Conservation (phyloP, 805 yeast genomes). For the Candida maltosa region DNA sequence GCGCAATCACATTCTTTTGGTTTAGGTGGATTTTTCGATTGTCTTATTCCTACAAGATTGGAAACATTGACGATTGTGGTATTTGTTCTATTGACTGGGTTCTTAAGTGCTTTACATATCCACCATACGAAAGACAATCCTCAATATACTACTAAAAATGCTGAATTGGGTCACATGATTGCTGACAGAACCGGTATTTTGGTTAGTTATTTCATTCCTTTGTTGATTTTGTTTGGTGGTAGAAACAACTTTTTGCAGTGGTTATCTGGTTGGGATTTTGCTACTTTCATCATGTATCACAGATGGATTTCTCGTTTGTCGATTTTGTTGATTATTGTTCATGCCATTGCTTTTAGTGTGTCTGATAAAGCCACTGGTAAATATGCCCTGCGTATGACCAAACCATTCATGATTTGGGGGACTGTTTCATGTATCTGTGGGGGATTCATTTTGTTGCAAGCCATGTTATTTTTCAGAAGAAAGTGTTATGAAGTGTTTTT, state of each 20-base stretch:
- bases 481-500: slow-evolving; percentile 51
- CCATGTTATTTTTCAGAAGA: slow-evolving; percentile 53
- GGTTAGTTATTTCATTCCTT: slow-evolving; percentile 53
- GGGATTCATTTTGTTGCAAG: slow-evolving; percentile 48
- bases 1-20: slow-evolving; percentile 9
- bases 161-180: slow-evolving; percentile 38
- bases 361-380: slow-evolving; percentile 10
- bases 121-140: slow-evolving; percentile 22
- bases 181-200: slow-evolving; percentile 57
- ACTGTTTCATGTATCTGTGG: slow-evolving; percentile 27
- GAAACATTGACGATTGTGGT: slow-evolving; percentile 42
- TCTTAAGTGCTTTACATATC: slow-evolving; percentile 23
- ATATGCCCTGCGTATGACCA: slow-evolving; percentile 11
- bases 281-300: slow-evolving; percentile 58
- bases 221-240: slow-evolving; percentile 62
- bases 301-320: slow-evolving; percentile 54
- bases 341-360: slow-evolving; percentile 23
- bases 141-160: slow-evolving; percentile 10
- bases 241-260: slow-evolving; percentile 65
- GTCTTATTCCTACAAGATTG: slow-evolving; percentile 50
- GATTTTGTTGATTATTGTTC: slow-evolving; percentile 41
- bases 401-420: slow-evolving; percentile 25
- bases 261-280: slow-evolving; percentile 51
- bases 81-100: slow-evolving; percentile 33
- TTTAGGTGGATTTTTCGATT: slow-evolving; percentile 13